phyloP scores from a whole-genome alignment of 163 green algal genomes.

The Prototheca cutis region DNA sequence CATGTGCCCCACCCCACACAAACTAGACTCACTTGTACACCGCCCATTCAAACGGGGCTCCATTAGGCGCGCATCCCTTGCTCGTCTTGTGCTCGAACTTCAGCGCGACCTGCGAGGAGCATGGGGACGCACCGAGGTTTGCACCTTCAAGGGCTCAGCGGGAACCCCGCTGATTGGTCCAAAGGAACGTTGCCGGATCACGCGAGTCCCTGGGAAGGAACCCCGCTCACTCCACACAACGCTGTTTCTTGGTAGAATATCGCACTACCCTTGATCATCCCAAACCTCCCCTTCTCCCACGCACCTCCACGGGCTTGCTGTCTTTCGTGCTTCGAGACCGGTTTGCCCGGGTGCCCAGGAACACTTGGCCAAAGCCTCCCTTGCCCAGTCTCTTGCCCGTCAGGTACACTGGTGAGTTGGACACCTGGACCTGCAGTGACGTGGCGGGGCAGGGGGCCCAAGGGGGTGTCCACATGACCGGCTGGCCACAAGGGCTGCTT shows the following conservation, averaged over 20 bases:
- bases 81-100: conserved; percentile 97
- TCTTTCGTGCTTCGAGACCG: conserved; percentile 14
- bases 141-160: too few relatives aligned
- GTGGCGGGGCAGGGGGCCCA: too few relatives aligned
- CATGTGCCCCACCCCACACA: too few relatives aligned
- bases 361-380: conserved; percentile 91
- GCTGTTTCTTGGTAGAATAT: too few relatives aligned
- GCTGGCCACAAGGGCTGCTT: too few relatives aligned
- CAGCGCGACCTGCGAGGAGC: conserved; percentile 68
- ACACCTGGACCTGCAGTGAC: conserved; percentile 67
- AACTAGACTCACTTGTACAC: conserved; percentile 86
- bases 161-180: too few relatives aligned
- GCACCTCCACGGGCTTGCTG: conserved; percentile 21
- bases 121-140: not conserved
- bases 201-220: too few relatives aligned
- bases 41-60: conserved; percentile 90
- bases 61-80: conserved; percentile 87
- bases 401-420: conserved; percentile 78
- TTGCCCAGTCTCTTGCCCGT: conserved; percentile 90
- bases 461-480: too few relatives aligned
- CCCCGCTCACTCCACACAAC: too few relatives aligned
- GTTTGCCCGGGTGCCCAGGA: conserved; percentile 51
- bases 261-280: too few relatives aligned
- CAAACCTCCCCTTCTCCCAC: too few relatives aligned
- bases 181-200: too few relatives aligned